Evolutionary conservation across 805 yeast genomes (phyloP), one percentile per base, ranked within the genome.

Genomic region (Lipomyces oligophaga): DNA sequence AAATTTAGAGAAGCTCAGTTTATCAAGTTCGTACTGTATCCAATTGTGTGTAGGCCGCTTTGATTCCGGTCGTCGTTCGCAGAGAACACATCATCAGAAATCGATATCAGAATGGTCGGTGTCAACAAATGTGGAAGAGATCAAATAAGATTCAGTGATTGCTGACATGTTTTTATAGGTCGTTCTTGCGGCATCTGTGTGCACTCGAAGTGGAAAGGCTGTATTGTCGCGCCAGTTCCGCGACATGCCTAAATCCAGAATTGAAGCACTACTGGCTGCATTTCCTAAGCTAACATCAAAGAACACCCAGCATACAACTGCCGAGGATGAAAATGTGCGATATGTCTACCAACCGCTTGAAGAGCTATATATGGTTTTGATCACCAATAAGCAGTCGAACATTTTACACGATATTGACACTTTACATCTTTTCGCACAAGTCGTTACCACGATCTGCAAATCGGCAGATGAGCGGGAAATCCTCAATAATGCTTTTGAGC

Each of bases 291-390:
- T 93, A 56, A 77, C 89, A 43, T 74, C 84, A 37, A 79, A 80
- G 20, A 75, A 75, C 39, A 76, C 82, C 34, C 96, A 88, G 69
- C 95, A 89, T 66, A 90, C 97, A 39, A 84, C 94, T 8, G 93
- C 87, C 26, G 98, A 93, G 67, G 95, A 85, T 63, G 95, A 84
- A 42, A 79, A 80, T 57, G 93, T 86, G 32, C 80, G 99, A 66
- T 93, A 86, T 63, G 93, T 93, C 42, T 93, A 87, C 68, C 96
- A 88, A 67, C 97, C 98, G 38, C 76, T 93, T 63, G 98, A 93
- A 64, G 96, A 88, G 58, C 80, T 86, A 47, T 90, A 86, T 67
- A 82, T 93, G 61, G 89, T 94, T 34, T 71, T 93, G 59, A 82
- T 93, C 63, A 90, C 97, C 47, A 90, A 88, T 68, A 80, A 85